Conservation (phyloP, 192 early-diverging fungal species). For the Coemansia sp. region DNA sequence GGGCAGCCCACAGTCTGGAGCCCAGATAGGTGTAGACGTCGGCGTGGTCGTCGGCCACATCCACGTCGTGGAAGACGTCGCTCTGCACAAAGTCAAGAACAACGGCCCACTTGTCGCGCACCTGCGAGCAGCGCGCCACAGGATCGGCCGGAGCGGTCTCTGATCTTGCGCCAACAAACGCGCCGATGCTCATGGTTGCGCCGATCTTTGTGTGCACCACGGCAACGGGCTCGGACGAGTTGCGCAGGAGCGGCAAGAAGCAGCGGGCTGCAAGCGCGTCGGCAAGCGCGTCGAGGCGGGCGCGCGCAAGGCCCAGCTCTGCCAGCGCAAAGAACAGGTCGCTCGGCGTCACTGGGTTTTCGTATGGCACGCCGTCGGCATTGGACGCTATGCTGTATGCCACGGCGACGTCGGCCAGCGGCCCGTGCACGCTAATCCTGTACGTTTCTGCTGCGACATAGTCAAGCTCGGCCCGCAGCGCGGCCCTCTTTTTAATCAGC, state of each 20-base stretch:
- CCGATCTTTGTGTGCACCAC: conserved; percentile 20
- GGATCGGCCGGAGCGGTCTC: not conserved
- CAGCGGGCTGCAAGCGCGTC: conserved; percentile 21
- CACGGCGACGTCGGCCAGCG: conserved; percentile 27
- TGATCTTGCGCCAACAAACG: conserved; percentile 13
- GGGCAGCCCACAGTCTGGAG: conserved; percentile 19
- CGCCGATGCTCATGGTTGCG: conserved; percentile 40
- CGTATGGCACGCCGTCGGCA: conserved; percentile 42
- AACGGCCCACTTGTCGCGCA: conserved; percentile 35
- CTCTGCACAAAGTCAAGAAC: conserved; percentile 37
- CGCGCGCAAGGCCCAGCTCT: conserved; percentile 32
- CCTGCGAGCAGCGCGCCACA: conserved; percentile 11
- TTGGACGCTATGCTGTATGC: conserved; percentile 22
- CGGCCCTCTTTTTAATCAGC: conserved; percentile 30
- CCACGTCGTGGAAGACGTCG: conserved; percentile 42
- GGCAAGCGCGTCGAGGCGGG: conserved; percentile 21
- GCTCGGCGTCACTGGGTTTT: conserved; percentile 35
- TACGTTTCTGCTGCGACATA: conserved; percentile 33
- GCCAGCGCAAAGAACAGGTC: conserved; percentile 49
- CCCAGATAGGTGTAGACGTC: conserved; percentile 39
- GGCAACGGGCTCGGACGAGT: conserved; percentile 23
- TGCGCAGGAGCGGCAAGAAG: conserved; percentile 34
- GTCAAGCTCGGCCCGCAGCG: conserved; percentile 37
- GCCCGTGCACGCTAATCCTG: conserved; percentile 8
- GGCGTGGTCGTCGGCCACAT: conserved; percentile 31